Base-by-base conservation (phyloP, 768 basidiomycete species). In the Ramaria rubella region DNA sequence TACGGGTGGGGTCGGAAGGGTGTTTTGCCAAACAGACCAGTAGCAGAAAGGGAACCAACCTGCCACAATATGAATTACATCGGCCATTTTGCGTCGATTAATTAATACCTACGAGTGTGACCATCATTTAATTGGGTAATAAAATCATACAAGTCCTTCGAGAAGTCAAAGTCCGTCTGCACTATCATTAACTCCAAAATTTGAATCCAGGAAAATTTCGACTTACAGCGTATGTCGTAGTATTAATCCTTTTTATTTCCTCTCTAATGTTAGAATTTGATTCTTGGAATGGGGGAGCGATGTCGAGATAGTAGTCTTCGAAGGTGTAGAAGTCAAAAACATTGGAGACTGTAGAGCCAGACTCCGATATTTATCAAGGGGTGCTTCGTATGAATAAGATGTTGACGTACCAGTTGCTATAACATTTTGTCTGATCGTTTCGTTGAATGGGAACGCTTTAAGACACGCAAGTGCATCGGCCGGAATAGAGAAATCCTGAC, bases 91-190 rank as follows among this genome's bases (percentile, higher is more conserved):
- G 4, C 5, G 26, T 27, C 15, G 30, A 59, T 6, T 57, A 23
- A 24, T 43, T 17, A 12, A 36, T 30, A 64, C 75, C 27, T 67
- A 80, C 82, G 74, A 12, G 84, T 86, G 62, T 85, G 84, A 5
- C 83, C 83, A 62, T 85, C 83, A 62, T 86, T 85, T 44, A 86
- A 61, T 49, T 74, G 74, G 17, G 73, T 80, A 0, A 75, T 77
- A 58, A 81, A 77, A 52, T 81, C 72, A 58, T 78, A 83, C 17
- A 86, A 62, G 38, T 75, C 82, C 45, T 69, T 71, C 62, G 78
- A 83, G 68, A 86, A 84, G 63, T 83, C 82, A 58, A 82, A 86
- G 60, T 85, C 83, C 7, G 82, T 82, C 80, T 86, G 52, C 4
- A 24, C 7, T 17, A n/a, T n/a, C 2, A 23, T 19, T 40, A 64